Conservation (phyloP, 1,139 yeast genomes). For the Kazachstania sp. region DNA sequence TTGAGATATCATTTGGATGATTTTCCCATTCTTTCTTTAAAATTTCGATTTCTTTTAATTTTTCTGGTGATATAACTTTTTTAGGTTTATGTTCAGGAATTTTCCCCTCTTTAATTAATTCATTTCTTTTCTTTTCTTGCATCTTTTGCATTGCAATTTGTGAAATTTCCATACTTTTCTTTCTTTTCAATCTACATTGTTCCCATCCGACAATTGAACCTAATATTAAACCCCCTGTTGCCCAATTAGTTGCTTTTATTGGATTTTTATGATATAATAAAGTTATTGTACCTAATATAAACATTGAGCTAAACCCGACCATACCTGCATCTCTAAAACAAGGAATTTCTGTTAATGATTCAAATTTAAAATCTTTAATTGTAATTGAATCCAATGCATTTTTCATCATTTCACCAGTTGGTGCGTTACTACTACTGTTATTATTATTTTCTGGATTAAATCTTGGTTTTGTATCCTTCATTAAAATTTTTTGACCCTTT, state of each 20-base stretch:
- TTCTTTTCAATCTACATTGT: conserved; percentile 70
- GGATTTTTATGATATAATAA: conserved; percentile 60
- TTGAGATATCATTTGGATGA: conserved; percentile 9
- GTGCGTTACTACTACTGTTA: background rate
- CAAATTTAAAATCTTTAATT: conserved; percentile 47
- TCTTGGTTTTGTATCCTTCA: conserved; percentile 35
- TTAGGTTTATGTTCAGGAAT: conserved; percentile 13
- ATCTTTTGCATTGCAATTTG: conserved; percentile 46
- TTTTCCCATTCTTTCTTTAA: conserved; percentile 22
- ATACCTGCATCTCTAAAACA: conserved; percentile 86
- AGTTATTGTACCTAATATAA: conserved; percentile 67
- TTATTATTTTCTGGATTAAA: conserved; percentile 17
- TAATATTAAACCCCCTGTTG: conserved; percentile 65
- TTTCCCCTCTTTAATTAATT: conserved; percentile 38
- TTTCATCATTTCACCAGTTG: conserved; percentile 19
- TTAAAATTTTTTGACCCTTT: conserved; percentile 30
- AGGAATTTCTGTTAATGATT: conserved; percentile 57
- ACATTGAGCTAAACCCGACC: conserved; percentile 80
- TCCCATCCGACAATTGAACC: conserved; percentile 90
- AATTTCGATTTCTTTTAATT: conserved; percentile 5
- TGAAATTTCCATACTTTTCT: conserved; percentile 31
- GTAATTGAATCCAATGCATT: conserved; percentile 31
- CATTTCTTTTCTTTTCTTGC: conserved; percentile 18
- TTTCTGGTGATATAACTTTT: conserved; percentile 18
- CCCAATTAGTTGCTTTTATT: conserved; percentile 67